A percentile compares a stretch with the other conserved stretches of the same genome.
phyloP scores from a whole-genome alignment of 2,329 filamentous ascomycete species.

The Fusarium odoratissimum region DNA sequence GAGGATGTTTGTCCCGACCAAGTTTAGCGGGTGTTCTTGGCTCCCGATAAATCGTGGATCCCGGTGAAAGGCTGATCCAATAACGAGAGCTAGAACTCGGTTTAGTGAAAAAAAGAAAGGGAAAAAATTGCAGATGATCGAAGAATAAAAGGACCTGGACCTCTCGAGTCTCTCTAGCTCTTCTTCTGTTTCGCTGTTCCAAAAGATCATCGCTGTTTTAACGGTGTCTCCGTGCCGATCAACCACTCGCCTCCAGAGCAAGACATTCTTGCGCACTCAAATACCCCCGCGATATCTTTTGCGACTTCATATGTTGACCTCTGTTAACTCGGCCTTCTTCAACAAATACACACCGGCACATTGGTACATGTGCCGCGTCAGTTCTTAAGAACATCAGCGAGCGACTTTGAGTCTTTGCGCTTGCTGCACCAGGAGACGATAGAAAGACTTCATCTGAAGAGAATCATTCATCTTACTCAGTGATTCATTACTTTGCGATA shows the following conservation, averaged over 20 bases:
- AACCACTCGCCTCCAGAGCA: conserved; percentile 19
- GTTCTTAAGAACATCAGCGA: conserved; percentile 60
- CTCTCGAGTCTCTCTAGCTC: conserved; percentile 2
- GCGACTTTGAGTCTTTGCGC: conserved; percentile 77
- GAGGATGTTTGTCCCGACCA: conserved; percentile 27
- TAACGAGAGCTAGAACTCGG: conserved; percentile 12
- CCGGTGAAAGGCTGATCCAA: conserved; percentile 8
- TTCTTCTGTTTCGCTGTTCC: neutral
- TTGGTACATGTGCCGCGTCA: conserved; percentile 57
- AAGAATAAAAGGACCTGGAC: conserved; percentile 21
- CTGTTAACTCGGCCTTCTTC: conserved; percentile 21
- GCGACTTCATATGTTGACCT: conserved; percentile 32
- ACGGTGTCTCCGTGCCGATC: conserved; percentile 31
- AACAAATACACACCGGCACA: conserved; percentile 48
- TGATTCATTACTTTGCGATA: conserved; percentile 11
- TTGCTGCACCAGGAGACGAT: conserved; percentile 63
- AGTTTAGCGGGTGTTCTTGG: conserved; percentile 33
- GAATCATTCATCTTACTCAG: neutral
- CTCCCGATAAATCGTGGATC: conserved; percentile 36
- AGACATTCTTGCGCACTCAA: conserved; percentile 25
- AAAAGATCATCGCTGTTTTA: conserved; percentile 27
- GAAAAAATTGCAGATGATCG: conserved; percentile 41
- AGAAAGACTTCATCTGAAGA: conserved; percentile 64
- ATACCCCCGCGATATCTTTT: conserved; percentile 12
- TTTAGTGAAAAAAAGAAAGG: conserved; percentile 11